Evolutionary conservation across 78 protist species (phyloP).

Genomic region (Anaeramoeba flamelloides): DNA sequence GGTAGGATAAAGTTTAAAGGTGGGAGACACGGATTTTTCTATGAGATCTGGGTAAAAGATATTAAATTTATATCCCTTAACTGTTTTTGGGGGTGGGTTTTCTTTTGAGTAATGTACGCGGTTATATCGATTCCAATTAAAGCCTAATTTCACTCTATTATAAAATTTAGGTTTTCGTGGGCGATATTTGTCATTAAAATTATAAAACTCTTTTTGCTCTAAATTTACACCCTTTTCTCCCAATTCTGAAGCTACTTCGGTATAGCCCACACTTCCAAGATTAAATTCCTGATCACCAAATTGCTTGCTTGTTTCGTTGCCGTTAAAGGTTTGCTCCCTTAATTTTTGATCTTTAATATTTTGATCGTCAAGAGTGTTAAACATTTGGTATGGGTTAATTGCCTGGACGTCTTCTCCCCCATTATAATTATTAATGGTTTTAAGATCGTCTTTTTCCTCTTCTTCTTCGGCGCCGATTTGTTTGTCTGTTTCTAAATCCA

Average conservation of each 20-base stretch:
- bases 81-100: constrained; percentile 94
- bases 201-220: constrained; percentile 21
- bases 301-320: too few relatives aligned
- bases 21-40: constrained; percentile 53
- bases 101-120: constrained; percentile 83
- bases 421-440: too few relatives aligned
- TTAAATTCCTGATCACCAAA: too few relatives aligned
- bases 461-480: too few relatives aligned
- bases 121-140: constrained; percentile 84
- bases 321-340: too few relatives aligned
- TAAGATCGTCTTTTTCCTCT: too few relatives aligned
- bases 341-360: too few relatives aligned
- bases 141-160: constrained; percentile 82
- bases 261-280: too few relatives aligned
- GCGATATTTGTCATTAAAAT: constrained; percentile 69
- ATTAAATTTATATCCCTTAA: constrained; percentile 93
- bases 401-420: too few relatives aligned
- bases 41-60: constrained; percentile 89
- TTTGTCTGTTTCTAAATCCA: too few relatives aligned
- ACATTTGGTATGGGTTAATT: too few relatives aligned
- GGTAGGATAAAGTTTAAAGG: constrained; percentile 23
- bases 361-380: too few relatives aligned
- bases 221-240: neutral
- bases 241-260: neutral
- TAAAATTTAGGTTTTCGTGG: constrained; percentile 84